Base-by-base conservation (phyloP, 2,329 filamentous ascomycete genomes). In the Fusarium buxicola region DNA sequence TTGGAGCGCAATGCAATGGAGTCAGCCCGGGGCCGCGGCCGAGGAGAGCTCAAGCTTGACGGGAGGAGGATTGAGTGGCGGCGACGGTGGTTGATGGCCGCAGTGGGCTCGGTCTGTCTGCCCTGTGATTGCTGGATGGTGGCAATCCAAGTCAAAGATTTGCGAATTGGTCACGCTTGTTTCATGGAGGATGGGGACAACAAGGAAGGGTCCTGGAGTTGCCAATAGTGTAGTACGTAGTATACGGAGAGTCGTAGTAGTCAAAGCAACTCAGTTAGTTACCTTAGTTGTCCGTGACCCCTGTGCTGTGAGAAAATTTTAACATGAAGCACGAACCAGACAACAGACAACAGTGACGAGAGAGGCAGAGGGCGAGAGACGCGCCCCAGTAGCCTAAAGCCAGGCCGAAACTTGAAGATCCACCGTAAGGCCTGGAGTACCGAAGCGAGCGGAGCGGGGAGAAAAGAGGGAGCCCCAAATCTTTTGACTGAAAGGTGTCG, bases 61-160 rank as follows among this genome's bases (percentile, higher is more conserved):
- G 35, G 12, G 21, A 13, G 12, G 21, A 13, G 16, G 31, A 6
- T 21, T 21, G 21, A 21, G 53, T 55, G 54, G 60, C 63, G 46
- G 32, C 47, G 25, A 50, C 60, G 60, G 60, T 60, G 56, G 60
- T 58, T 47, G 41, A 61, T 57, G 51, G 27, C 60, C 56, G 60
- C 36, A 39, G 13, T 21, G 21, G 21, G 44, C 12, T 16, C 9
- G 38, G 10, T 27, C n/a, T n/a, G n/a, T n/a, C n/a, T n/a, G n/a
- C n/a, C n/a, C n/a, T n/a, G 44, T 34, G 15, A 34, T 18, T 49
- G 43, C 6, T 31, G 25, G 31, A 16, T 36, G 44, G 45, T 38
- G 45, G 45, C 45, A 38, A 38, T 25, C 15, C 21, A 49, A 25
- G 48, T 28, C 40, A 31, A 41, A 40, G n/a, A n/a, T 35, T 21